Conservation (phyloP, 805 yeast genomes). For the Wickerhamiella siamensis region DNA sequence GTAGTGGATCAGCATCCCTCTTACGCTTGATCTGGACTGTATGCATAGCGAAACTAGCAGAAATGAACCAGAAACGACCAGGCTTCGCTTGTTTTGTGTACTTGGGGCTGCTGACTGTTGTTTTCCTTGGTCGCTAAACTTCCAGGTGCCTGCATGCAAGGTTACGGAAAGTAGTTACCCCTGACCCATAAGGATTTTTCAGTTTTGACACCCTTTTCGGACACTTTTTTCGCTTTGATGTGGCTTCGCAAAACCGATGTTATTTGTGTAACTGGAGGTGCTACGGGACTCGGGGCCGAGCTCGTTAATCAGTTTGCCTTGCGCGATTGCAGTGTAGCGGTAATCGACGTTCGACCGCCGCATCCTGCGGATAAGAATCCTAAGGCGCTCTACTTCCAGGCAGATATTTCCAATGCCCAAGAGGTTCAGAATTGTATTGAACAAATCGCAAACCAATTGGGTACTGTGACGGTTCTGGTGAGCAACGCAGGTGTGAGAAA, state of each 20-base stretch:
- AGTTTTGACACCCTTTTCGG: too few species aligned
- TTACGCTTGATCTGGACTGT: conserved; percentile 75
- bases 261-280: conserved; percentile 73
- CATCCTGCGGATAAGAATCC: conserved; percentile 19
- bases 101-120: too few species aligned
- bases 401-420: conserved; percentile 51
- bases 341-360: conserved; percentile 46
- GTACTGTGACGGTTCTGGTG: conserved; percentile 51
- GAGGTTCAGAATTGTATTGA: conserved; percentile 32
- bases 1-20: conserved; percentile 76
- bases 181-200: too few species aligned
- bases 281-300: conserved; percentile 62
- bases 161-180: too few species aligned
- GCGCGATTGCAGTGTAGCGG: conserved; percentile 40
- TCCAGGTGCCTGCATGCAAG: background rate
- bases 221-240: conserved; percentile 2
- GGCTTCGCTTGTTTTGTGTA: too few species aligned
- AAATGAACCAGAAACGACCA: too few species aligned
- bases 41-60: too few species aligned
- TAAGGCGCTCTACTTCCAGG: conserved; percentile 40
- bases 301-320: conserved; percentile 35
- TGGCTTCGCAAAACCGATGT: conserved; percentile 32
- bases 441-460: conserved; percentile 34
- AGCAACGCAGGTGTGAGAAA: conserved; percentile 68
- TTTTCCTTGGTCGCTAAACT: too few species aligned